Evolutionary conservation across 1,284 basidiomycete species (phyloP), one percentile per base, ranked within the genome.

Genomic region (Tetrapyrgos nigripes): DNA sequence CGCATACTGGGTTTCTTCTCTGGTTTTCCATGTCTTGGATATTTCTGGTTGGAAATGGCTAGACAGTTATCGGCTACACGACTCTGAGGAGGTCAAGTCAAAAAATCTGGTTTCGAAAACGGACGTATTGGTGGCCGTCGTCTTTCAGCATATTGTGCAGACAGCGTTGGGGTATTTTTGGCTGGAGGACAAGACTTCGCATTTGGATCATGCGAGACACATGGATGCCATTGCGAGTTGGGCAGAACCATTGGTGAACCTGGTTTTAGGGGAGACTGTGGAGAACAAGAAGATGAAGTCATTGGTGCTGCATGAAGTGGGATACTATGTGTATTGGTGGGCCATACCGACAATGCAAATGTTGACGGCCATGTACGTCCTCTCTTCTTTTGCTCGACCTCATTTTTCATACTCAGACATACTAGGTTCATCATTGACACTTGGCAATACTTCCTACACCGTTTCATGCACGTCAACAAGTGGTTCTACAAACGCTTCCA

Each of bases 361-460:
- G 57, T 68, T 93, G 13, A 79, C 87, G 46, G 95, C 94, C 26
- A 92, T 96, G 96, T 97, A 70, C 76, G 95, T 86, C 9, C n/a
- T 28, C 27, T 35, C 31, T 35, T 27, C 31, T 57, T 40, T 19
- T 28, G n/a, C n/a, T n/a, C n/a, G n/a, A n/a, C 14, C 33, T 55
- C 24, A 35, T 53, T 31, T 60, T 53, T 56, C 40, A 59, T 64
- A 29, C 29, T 47, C 29, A 27, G 29, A 33, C 10, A 11, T 13
- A 46, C 60, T 51, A 98, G 96, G 80, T 93, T 97, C 73, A 74
- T 97, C 62, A 92, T 99, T 70, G 97, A 99, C 77, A 96, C 96
- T 31, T 98, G 96, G 96, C 96, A 99, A 76, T 99, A 99, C 77
- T 94, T 94, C 76, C 82, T 95, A 40, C 97, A 99, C 73, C 93